These are phyloP conservation scores for Pseudocercospora crystallina DNA, from an alignment of 2,329 filamentous ascomycete genomes.

Conservation along the genomic window DNA sequence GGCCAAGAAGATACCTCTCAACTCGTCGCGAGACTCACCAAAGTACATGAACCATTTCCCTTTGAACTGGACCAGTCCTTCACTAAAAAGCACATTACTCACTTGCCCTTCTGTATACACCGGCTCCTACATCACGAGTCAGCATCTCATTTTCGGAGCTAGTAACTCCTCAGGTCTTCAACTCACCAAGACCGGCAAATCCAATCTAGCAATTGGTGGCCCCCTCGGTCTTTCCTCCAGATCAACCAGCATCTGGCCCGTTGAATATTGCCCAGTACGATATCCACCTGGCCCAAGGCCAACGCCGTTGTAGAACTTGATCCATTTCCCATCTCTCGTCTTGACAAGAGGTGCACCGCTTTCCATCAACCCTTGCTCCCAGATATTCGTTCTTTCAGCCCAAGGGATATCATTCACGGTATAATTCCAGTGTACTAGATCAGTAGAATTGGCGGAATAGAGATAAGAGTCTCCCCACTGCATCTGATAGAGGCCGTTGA, in stretches of 20 bases:
- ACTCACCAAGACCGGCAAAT: no score
- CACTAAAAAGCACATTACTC: constrained; percentile 35
- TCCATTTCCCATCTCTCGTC: constrained; percentile 36
- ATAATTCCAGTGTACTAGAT: constrained; percentile 35
- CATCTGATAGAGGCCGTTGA: constrained; percentile 38
- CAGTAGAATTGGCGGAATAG: constrained; percentile 33
- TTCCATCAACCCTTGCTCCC: constrained; percentile 38
- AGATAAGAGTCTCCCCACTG: constrained; percentile 37
- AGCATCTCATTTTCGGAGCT: no score
- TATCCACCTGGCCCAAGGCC: constrained; percentile 32
- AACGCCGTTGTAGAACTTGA: constrained; percentile 35
- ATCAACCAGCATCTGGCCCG: constrained; percentile 38
- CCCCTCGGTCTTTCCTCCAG: constrained; percentile 8
- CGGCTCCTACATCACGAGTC: background rate
- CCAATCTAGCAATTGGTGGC: no score
- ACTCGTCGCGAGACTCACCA: constrained; percentile 18
- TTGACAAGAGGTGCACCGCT: constrained; percentile 36
- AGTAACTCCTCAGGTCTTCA: no score
- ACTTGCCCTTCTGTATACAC: constrained; percentile 35
- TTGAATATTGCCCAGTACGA: constrained; percentile 32
- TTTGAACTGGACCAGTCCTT: constrained; percentile 37
- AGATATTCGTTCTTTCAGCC: constrained; percentile 13
- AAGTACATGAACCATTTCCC: constrained; percentile 37
- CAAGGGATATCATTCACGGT: no score
- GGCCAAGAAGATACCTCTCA: no score